Percentiles rank a stretch among this genome's conserved stretches.
These are phyloP conservation scores for Filobasidium floriforme DNA, from an alignment of 768 basidiomycete genomes.

Conservation along the genomic window DNA sequence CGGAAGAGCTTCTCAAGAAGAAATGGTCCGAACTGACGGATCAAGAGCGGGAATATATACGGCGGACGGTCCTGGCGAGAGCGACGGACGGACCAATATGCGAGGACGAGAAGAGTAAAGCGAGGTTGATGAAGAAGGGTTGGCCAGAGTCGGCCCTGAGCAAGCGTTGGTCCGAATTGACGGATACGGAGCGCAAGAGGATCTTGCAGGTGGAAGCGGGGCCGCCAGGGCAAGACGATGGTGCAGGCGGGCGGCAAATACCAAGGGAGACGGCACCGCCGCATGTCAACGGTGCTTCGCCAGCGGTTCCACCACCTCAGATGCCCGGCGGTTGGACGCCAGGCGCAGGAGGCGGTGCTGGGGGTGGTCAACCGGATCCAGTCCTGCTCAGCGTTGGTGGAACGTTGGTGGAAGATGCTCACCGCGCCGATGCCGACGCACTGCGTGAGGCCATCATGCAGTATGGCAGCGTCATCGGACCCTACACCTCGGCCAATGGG, in stretches of 20 bases:
- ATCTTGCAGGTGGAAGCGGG: constrained; percentile 3
- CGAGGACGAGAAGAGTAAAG: constrained; percentile 2
- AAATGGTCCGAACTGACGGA: constrained; percentile 10
- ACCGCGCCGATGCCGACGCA: background rate
- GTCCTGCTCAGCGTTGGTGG: background rate
- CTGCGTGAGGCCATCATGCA: background rate
- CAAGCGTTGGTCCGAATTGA: constrained; percentile 3
- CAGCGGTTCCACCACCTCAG: background rate
- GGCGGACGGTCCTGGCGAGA: constrained; percentile 5
- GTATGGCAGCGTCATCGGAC: background rate
- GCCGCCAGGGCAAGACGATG: background rate
- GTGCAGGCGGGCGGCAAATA: no score
- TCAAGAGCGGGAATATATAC: constrained; percentile 2
- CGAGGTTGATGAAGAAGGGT: constrained; percentile 7
- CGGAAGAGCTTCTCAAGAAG: constrained; percentile 9
- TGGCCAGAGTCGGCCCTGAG: constrained; percentile 5
- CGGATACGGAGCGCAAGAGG: background rate
- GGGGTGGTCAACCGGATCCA: background rate
- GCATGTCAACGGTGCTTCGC: background rate
- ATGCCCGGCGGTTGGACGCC: background rate
- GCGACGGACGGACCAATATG: constrained; percentile 5
- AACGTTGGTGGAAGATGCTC: background rate
- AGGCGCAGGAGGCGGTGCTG: background rate
- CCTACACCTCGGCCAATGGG: background rate
- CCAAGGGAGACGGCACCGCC: no score